Evolutionary conservation across 23 red algal species (phyloP).

Genomic region (Gracilaria domingensis): DNA sequence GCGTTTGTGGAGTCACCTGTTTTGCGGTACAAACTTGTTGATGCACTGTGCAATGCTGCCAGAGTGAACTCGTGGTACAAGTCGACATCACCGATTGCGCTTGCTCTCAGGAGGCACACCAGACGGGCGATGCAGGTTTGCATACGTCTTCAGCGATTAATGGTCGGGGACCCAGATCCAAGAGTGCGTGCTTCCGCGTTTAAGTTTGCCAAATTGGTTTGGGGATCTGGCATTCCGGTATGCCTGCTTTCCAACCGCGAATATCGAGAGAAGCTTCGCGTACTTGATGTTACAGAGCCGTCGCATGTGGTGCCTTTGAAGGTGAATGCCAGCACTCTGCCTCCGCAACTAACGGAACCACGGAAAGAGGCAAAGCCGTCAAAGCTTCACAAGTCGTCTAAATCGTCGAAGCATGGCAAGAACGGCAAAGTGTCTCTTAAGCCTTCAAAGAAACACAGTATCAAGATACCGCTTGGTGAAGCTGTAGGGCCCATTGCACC

Average conservation of each 20-base stretch:
- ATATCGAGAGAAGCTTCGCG: slow-evolving; percentile 5
- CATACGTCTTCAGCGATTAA: slow-evolving; percentile 42
- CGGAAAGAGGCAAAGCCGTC: slow-evolving; percentile 20
- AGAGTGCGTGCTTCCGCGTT: slow-evolving; percentile 53
- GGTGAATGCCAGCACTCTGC: slow-evolving; percentile 21
- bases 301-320: slow-evolving; percentile 32
- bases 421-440: slow-evolving; percentile 46
- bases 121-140: slow-evolving; percentile 58
- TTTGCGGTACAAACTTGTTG: slow-evolving; percentile 51
- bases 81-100: slow-evolving; percentile 33
- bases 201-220: slow-evolving; percentile 43
- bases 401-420: slow-evolving; percentile 26
- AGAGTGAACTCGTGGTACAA: background rate
- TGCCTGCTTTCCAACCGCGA: slow-evolving; percentile 43
- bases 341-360: slow-evolving; percentile 16
- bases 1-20: slow-evolving; percentile 36
- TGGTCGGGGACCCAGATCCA: slow-evolving; percentile 50
- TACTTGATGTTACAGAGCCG: background rate
- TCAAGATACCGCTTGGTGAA: slow-evolving; percentile 20
- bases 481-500: background rate
- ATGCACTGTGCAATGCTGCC: slow-evolving; percentile 36
- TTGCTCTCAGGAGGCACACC: slow-evolving; percentile 51
- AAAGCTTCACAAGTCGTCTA: slow-evolving; percentile 43
- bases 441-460: slow-evolving; percentile 13
- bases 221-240: slow-evolving; percentile 59